Conservation (phyloP, 2,329 filamentous ascomycete genomes). For the Pyrenophora seminiperda region DNA sequence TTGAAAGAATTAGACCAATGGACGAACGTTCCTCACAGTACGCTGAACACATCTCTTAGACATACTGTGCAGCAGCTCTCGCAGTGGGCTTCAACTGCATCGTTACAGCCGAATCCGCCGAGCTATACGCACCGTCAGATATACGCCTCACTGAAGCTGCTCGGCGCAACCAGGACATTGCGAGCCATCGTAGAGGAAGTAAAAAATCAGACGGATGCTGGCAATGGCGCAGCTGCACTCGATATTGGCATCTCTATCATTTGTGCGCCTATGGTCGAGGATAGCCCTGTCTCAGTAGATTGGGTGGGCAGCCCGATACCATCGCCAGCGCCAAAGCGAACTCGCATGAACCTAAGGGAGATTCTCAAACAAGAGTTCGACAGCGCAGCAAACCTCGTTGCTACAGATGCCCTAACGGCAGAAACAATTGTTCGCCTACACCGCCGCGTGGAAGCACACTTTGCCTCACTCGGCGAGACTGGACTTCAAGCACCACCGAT, state of each 20-base stretch:
- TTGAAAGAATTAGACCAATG: constrained; percentile 72
- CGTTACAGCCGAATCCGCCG: constrained; percentile 59
- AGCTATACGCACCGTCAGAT: constrained; percentile 76
- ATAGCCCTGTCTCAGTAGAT: constrained; percentile 44
- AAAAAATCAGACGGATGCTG: constrained; percentile 63
- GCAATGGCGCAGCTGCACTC: constrained; percentile 65
- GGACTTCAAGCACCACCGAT: constrained; percentile 33
- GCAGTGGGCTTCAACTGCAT: constrained; percentile 66
- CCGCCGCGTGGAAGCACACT: constrained; percentile 68
- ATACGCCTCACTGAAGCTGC: constrained; percentile 63
- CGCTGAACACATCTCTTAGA: constrained; percentile 63
- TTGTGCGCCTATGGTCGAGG: constrained; percentile 63
- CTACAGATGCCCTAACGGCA: constrained; percentile 61
- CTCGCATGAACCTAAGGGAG: constrained; percentile 63
- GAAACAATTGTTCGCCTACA: constrained; percentile 68
- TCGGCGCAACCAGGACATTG: constrained; percentile 67
- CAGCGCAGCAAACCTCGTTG: constrained; percentile 62
- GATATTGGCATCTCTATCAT: constrained; percentile 73
- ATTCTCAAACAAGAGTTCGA: constrained; percentile 64
- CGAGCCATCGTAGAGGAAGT: constrained; percentile 70
- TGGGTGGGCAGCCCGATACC: constrained; percentile 41
- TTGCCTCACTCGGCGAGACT: constrained; percentile 44
- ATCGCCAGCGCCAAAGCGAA: constrained; percentile 32
- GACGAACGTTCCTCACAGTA: constrained; percentile 62
- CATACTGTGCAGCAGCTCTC: constrained; percentile 67